These are phyloP conservation scores for Alternaria burnsii DNA, from an alignment of 2,329 filamentous ascomycete species.

Conservation along the genomic window DNA sequence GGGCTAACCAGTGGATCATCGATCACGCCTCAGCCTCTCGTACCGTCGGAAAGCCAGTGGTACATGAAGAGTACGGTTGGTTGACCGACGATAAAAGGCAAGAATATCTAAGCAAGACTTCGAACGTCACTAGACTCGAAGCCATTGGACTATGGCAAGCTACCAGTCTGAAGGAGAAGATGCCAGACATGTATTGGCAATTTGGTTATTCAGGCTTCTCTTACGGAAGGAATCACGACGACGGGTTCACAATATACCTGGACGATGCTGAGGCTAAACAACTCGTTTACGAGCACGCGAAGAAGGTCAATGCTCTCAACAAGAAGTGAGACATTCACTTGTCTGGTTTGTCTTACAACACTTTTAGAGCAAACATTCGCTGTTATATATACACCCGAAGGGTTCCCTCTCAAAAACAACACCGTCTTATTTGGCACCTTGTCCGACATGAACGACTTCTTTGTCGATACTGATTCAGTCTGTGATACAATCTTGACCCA, in stretches of 20 bases:
- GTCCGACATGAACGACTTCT: background rate
- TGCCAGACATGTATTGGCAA: conserved; percentile 67
- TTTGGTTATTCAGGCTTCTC: conserved; percentile 62
- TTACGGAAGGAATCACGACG: conserved; percentile 64
- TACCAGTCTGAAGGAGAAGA: conserved; percentile 57
- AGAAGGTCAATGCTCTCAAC: conserved; percentile 4
- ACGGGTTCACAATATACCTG: conserved; percentile 66
- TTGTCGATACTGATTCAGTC: background rate
- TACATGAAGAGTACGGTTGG: conserved; percentile 66
- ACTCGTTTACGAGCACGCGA: conserved; percentile 2
- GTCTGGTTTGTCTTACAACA: background rate
- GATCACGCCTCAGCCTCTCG: conserved; percentile 60
- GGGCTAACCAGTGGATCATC: conserved; percentile 64
- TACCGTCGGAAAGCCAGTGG: conserved; percentile 60
- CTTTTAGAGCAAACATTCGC: background rate
- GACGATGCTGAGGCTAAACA: conserved; percentile 44
- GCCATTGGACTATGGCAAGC: conserved; percentile 62
- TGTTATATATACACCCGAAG: background rate
- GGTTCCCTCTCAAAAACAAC: background rate
- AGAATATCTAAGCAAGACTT: conserved; percentile 56
- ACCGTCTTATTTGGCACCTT: background rate
- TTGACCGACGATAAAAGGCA: conserved; percentile 59
- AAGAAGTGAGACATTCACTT: background rate
- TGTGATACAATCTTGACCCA: background rate
- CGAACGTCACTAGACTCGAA: conserved; percentile 56